phyloP scores from a whole-genome alignment of 164 flowering plant species.

The Saururus chinensis region DNA sequence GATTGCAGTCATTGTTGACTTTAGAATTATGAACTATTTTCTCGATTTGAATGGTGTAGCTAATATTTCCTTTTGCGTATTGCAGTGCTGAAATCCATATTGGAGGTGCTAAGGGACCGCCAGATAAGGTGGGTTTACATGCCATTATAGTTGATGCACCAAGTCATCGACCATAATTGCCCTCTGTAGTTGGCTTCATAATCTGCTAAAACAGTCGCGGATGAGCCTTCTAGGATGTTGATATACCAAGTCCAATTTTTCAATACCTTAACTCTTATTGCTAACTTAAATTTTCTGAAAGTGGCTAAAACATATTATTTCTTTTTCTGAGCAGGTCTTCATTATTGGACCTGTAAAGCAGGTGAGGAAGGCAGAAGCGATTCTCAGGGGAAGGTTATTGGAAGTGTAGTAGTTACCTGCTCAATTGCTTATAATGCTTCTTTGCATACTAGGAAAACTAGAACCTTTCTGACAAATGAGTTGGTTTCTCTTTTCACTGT shows the following conservation, averaged over 20 bases:
- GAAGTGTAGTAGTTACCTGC: constrained; percentile 11
- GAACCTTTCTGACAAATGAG: background rate
- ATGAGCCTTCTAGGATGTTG: too few species aligned
- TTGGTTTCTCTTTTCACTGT: background rate
- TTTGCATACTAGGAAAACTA: background rate
- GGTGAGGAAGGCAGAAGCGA: constrained; percentile 87
- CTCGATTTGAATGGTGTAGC: background rate
- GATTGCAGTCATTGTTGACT: background rate
- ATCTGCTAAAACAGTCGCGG: background rate
- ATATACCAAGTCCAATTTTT: too few species aligned
- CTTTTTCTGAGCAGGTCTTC: constrained; percentile 43
- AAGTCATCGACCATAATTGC: background rate
- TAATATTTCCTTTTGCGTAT: constrained; percentile 3
- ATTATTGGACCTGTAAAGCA: constrained; percentile 79
- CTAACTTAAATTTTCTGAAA: background rate
- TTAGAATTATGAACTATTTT: too few species aligned
- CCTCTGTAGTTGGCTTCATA: background rate
- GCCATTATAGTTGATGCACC: constrained; percentile 52
- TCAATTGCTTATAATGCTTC: background rate
- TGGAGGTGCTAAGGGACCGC: constrained; percentile 90
- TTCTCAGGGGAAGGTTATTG: constrained; percentile 68
- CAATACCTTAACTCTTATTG: too few species aligned
- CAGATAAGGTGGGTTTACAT: constrained; percentile 76
- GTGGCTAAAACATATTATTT: background rate
- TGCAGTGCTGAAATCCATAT: constrained; percentile 85